A percentile compares a stretch with the other conserved stretches of the same genome.
phyloP scores from a whole-genome alignment of 345 rosid species.

The Camelina hispida region DNA sequence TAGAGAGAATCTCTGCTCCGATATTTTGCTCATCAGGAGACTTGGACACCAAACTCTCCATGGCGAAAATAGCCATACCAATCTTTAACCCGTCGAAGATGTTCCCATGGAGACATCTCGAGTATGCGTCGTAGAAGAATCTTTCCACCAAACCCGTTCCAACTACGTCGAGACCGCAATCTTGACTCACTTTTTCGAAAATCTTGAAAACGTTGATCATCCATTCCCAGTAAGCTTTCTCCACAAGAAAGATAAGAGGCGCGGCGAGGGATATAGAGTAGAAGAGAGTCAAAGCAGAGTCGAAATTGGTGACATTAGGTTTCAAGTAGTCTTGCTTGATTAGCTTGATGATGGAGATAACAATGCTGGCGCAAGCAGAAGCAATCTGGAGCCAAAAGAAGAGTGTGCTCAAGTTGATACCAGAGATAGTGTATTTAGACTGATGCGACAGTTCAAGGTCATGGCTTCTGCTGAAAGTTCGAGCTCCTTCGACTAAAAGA shows the following conservation, averaged over 20 bases:
- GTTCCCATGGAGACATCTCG: slow-evolving; percentile 79
- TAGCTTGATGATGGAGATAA: slow-evolving; percentile 68
- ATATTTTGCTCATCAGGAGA: slow-evolving; percentile 83
- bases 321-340: slow-evolving; percentile 62
- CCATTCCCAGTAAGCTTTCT: slow-evolving; percentile 88
- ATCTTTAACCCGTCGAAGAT: slow-evolving; percentile 86
- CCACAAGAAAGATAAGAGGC: slow-evolving; percentile 79
- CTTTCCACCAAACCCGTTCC: slow-evolving; percentile 66
- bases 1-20: slow-evolving; percentile 65
- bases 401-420: slow-evolving; percentile 69
- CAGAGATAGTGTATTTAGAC: slow-evolving; percentile 76
- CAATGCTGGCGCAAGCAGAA: slow-evolving; percentile 77
- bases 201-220: slow-evolving; percentile 58
- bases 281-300: slow-evolving; percentile 74
- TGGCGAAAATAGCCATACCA: slow-evolving; percentile 78
- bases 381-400: slow-evolving; percentile 85
- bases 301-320: slow-evolving; percentile 63
- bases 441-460: slow-evolving; percentile 93
- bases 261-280: too few relatives aligned
- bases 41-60: slow-evolving; percentile 68
- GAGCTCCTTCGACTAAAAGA: slow-evolving; percentile 79
- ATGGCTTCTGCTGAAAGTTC: slow-evolving; percentile 88
- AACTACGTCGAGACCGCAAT: too few relatives aligned
- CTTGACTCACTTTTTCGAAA: slow-evolving; percentile 71
- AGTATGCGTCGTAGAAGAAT: slow-evolving; percentile 91